Percentiles rank a stretch among this genome's conserved stretches.
These are phyloP conservation scores for Diplocarpon mali DNA, from an alignment of 2,329 filamentous ascomycete genomes.

Conservation along the genomic window DNA sequence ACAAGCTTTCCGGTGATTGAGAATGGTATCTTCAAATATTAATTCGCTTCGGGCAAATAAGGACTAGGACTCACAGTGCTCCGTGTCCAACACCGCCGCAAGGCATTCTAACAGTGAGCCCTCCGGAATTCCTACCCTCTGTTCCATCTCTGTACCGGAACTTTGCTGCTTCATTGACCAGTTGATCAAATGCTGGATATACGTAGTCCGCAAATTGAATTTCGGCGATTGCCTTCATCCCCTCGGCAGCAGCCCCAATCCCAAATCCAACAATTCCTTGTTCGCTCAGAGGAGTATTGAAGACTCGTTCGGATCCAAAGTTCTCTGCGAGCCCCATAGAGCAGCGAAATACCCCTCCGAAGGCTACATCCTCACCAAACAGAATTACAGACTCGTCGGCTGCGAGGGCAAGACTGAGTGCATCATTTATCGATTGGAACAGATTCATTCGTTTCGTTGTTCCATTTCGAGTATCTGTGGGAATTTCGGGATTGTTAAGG, in stretches of 20 bases:
- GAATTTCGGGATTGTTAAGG: slow-evolving; percentile 61
- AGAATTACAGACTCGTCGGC: slow-evolving; percentile 78
- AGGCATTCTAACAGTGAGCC: slow-evolving; percentile 61
- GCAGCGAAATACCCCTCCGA: slow-evolving; percentile 92
- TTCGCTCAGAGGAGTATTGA: slow-evolving; percentile 91
- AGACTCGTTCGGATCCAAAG: slow-evolving; percentile 80
- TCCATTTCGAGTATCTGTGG: slow-evolving; percentile 50
- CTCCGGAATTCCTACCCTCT: slow-evolving; percentile 47
- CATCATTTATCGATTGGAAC: slow-evolving; percentile 88
- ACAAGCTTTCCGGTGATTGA: slow-evolving; percentile 60
- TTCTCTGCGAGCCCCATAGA: slow-evolving; percentile 83
- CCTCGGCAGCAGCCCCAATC: slow-evolving; percentile 80
- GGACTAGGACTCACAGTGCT: slow-evolving; percentile 39
- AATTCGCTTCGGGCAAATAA: slow-evolving; percentile 13
- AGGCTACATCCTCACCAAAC: slow-evolving; percentile 95
- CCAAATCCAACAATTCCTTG: slow-evolving; percentile 93
- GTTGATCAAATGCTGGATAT: slow-evolving; percentile 66
- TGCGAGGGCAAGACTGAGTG: slow-evolving; percentile 69
- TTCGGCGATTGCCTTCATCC: slow-evolving; percentile 86
- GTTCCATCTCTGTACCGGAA: slow-evolving; percentile 54
- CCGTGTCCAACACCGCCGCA: slow-evolving; percentile 63
- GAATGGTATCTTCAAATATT: slow-evolving; percentile 46
- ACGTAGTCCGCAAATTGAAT: slow-evolving; percentile 74
- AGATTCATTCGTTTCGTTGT: slow-evolving; percentile 83
- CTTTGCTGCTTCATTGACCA: slow-evolving; percentile 68